Evolutionary conservation across 2,329 filamentous ascomycete species (phyloP).

Genomic region (Fusarium staphyleae): DNA sequence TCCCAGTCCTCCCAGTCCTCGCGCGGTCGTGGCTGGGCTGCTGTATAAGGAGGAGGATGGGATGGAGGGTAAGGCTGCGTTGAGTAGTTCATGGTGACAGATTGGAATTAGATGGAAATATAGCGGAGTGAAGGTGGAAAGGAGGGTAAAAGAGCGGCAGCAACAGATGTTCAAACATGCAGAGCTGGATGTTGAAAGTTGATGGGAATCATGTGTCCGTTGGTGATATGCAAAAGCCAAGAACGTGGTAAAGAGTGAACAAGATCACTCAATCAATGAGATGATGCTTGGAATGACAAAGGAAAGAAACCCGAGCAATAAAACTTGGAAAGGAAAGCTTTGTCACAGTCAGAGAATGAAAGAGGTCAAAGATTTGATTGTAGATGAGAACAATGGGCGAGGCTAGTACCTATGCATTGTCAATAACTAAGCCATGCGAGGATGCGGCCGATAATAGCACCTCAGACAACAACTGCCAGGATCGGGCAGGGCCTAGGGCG

Average conservation of each 20-base stretch:
- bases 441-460: slow-evolving; percentile 30
- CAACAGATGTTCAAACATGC: slow-evolving; percentile 21
- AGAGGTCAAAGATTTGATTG: slow-evolving; percentile 7
- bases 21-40: slow-evolving; percentile 31
- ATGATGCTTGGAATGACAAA: slow-evolving; percentile 31
- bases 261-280: slow-evolving; percentile 11
- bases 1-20: slow-evolving; percentile 64
- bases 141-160: slow-evolving; percentile 1
- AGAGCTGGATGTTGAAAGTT: slow-evolving; percentile 8
- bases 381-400: slow-evolving; percentile 17
- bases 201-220: slow-evolving; percentile 15
- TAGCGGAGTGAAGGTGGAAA: slow-evolving; percentile 1
- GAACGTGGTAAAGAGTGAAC: slow-evolving; percentile 16
- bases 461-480: slow-evolving; percentile 16
- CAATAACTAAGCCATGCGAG: slow-evolving; percentile 20
- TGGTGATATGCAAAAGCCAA: slow-evolving; percentile 10
- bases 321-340: slow-evolving; percentile 16
- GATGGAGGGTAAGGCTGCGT: slow-evolving; percentile 18
- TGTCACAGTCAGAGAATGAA: slow-evolving; percentile 5
- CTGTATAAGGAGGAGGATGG: slow-evolving; percentile 25
- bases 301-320: slow-evolving; percentile 29
- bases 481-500: slow-evolving; percentile 30
- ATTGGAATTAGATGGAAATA: slow-evolving; percentile 14
- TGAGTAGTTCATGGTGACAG: slow-evolving; percentile 25
- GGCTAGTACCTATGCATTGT: background rate